Conservation (phyloP, 2,329 filamentous ascomycete genomes). For the Calonectria hawksworthii region DNA sequence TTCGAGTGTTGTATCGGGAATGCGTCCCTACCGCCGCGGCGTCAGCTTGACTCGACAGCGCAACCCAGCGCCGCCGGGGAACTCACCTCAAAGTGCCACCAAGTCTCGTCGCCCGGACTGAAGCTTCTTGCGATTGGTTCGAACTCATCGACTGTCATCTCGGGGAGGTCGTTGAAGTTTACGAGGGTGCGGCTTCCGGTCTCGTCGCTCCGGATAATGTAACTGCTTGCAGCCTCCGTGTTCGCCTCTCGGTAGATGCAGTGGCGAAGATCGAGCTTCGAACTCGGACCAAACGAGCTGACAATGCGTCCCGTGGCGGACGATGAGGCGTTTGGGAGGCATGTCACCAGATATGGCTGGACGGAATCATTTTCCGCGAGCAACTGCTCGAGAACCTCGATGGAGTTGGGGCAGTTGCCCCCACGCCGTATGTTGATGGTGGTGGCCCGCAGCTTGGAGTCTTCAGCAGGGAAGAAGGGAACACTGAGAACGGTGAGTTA, state of each 20-base stretch:
- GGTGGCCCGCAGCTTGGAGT: conserved; percentile 79
- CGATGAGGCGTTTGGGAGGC: conserved; percentile 68
- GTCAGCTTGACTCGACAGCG: conserved; percentile 31
- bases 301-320: conserved; percentile 65
- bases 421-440: conserved; percentile 72
- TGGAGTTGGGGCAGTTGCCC: conserved; percentile 80
- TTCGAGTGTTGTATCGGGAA: conserved; percentile 70
- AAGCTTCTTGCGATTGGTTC: conserved; percentile 56
- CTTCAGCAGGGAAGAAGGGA: conserved; percentile 76
- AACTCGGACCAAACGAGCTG: conserved; percentile 63
- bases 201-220: conserved; percentile 73
- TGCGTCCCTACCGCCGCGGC: conserved; percentile 66
- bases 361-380: conserved; percentile 50
- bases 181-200: conserved; percentile 78
- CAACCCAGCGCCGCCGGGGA: conserved; percentile 5
- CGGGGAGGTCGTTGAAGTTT: conserved; percentile 76
- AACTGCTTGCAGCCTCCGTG: conserved; percentile 74
- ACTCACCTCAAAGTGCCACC: conserved; percentile 81
- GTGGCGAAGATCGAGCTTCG: conserved; percentile 62
- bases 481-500: conserved; percentile 61
- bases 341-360: conserved; percentile 61
- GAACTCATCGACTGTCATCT: conserved; percentile 78
- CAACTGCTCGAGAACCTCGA: conserved; percentile 79
- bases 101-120: conserved; percentile 56
- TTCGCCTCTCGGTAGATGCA: conserved; percentile 72